Conservation (phyloP, 768 basidiomycete species). For the Mycena maculata region DNA sequence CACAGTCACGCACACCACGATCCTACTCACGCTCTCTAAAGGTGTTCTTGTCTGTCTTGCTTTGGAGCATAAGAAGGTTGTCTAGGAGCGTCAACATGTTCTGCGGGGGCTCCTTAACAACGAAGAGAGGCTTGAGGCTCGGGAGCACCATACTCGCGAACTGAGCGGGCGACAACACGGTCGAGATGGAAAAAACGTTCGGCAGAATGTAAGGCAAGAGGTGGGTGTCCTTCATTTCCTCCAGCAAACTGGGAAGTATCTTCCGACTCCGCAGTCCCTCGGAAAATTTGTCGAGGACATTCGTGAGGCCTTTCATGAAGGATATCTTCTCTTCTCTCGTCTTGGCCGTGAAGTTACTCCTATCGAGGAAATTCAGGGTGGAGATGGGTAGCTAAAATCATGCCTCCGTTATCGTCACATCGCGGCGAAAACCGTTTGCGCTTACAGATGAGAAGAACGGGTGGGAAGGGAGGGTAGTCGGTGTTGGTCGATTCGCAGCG, state of each 20-base stretch:
- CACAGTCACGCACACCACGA: background rate
- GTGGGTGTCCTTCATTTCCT: constrained; percentile 98
- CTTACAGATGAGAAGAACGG: constrained; percentile 98
- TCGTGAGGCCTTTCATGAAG: constrained; percentile 90
- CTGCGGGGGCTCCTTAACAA: constrained; percentile 94
- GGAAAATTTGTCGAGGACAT: constrained; percentile 86
- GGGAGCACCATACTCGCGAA: constrained; percentile 88
- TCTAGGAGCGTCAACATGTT: constrained; percentile 96
- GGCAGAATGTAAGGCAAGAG: constrained; percentile 95
- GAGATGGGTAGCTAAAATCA: constrained; percentile 94
- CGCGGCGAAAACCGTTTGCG: too few species aligned
- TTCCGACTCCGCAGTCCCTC: constrained; percentile 89
- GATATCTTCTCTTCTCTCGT: constrained; percentile 95
- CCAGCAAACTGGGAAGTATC: constrained; percentile 90
- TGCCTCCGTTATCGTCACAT: too few species aligned
- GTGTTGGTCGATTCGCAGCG: constrained; percentile 77
- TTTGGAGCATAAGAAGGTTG: constrained; percentile 86
- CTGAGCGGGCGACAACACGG: constrained; percentile 77
- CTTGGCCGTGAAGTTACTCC: constrained; percentile 94
- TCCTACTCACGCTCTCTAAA: constrained; percentile 86
- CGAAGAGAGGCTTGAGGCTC: constrained; percentile 89
- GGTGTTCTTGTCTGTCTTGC: constrained; percentile 86
- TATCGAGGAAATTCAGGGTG: constrained; percentile 95
- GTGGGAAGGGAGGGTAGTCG: constrained; percentile 83
- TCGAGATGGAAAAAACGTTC: constrained; percentile 92